Evolutionary conservation across 2,329 filamentous ascomycete genomes (phyloP).

Genomic region (Hymenoscyphus occultus): DNA sequence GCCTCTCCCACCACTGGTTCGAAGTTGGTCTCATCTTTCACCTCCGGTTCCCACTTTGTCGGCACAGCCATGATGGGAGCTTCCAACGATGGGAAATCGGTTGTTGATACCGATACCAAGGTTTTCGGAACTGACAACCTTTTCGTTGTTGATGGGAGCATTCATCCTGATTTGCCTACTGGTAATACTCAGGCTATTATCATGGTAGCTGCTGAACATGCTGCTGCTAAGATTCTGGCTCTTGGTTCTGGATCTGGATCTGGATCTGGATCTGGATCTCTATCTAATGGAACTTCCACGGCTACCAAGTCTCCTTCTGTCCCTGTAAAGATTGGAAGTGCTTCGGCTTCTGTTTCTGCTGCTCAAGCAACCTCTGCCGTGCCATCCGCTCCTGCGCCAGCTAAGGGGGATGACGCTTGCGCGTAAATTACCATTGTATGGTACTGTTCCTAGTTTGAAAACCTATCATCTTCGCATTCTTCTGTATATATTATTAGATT

Average conservation of each 20-base stretch:
- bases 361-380: neutral
- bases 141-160: constrained; percentile 64
- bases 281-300: neutral
- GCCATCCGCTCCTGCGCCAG: too few relatives aligned
- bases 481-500: too few relatives aligned
- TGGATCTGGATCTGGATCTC: neutral
- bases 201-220: constrained; percentile 63
- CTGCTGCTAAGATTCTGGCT: constrained; percentile 50
- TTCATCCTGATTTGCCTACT: constrained; percentile 66
- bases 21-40: constrained; percentile 9
- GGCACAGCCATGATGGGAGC: constrained; percentile 58
- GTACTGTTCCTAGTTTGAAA: too few relatives aligned
- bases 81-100: constrained; percentile 53
- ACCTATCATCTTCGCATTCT: too few relatives aligned
- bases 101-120: constrained; percentile 60
- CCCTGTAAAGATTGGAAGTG: neutral
- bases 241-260: too few relatives aligned
- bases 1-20: constrained; percentile 14
- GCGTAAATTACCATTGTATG: too few relatives aligned
- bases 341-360: neutral
- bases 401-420: too few relatives aligned
- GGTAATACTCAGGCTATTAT: constrained; percentile 65
- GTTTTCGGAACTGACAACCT: constrained; percentile 66
- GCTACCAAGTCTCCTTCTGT: neutral
- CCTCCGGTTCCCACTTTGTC: constrained; percentile 46